Percentiles rank a stretch among this genome's conserved stretches.
These are phyloP conservation scores for Tulasnella sp. DNA, from an alignment of 768 basidiomycete species.

Conservation along the genomic window DNA sequence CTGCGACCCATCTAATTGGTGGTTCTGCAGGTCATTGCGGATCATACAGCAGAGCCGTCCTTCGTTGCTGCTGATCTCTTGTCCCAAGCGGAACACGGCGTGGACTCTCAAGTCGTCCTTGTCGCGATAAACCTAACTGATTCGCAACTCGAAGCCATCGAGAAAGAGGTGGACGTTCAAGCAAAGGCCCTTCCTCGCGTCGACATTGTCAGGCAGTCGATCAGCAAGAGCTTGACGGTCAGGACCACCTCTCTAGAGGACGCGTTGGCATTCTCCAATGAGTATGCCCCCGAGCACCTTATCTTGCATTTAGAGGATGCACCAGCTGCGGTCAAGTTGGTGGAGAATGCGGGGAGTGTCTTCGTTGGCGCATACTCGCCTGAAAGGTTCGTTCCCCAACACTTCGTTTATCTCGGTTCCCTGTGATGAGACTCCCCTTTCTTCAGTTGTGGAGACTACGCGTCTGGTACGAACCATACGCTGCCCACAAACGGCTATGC, in stretches of 20 bases:
- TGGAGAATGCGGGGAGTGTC: conserved; percentile 91
- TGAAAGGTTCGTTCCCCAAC: conserved; percentile 52
- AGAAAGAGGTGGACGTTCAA: conserved; percentile 74
- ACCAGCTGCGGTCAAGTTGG: conserved; percentile 42
- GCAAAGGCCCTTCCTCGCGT: conserved; percentile 78
- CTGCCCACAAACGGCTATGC: conserved; percentile 95
- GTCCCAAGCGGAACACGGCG: conserved; percentile 95
- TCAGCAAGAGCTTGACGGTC: conserved; percentile 84
- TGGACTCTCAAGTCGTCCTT: conserved; percentile 95
- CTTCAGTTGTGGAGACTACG: conserved; percentile 89
- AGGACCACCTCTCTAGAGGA: conserved; percentile 51
- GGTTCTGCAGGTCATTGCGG: conserved; percentile 71
- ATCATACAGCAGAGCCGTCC: conserved; percentile 68
- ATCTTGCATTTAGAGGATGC: conserved; percentile 80
- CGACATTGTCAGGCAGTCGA: conserved; percentile 79
- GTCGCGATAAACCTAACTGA: conserved; percentile 61
- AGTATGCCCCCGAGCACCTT: conserved; percentile 96
- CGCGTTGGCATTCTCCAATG: conserved; percentile 83
- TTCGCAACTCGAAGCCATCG: conserved; percentile 56
- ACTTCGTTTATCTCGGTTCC: not conserved
- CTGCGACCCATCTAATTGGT: conserved; percentile 20
- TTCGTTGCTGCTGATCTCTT: conserved; percentile 95
- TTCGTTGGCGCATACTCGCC: conserved; percentile 94
- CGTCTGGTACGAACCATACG: conserved; percentile 97
- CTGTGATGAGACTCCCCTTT: not conserved